Conservation (phyloP, 345 rosid genomes). For the Lepidium didymum region DNA sequence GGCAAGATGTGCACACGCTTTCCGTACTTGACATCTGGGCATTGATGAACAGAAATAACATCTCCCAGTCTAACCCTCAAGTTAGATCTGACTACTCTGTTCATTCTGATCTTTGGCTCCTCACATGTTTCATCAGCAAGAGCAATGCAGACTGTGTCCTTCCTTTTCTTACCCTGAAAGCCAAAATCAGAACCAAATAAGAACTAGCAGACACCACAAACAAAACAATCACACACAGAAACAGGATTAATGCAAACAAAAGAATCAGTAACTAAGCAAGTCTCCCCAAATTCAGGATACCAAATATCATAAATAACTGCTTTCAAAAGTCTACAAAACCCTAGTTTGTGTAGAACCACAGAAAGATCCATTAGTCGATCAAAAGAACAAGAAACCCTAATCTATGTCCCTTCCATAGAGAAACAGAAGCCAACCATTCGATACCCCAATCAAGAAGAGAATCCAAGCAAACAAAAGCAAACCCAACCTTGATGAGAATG, state of each 20-base stretch:
- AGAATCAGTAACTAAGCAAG: not conserved
- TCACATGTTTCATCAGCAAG: constrained; percentile 85
- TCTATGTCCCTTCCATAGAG: not conserved
- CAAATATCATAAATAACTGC: not conserved
- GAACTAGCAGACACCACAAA: not conserved
- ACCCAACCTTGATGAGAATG: constrained; percentile 72
- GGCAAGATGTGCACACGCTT: constrained; percentile 94
- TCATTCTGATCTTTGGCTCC: constrained; percentile 90
- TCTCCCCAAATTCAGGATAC: not conserved
- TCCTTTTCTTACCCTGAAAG: constrained; percentile 80
- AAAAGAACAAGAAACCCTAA: not conserved
- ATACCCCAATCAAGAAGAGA: not conserved
- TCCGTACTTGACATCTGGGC: constrained; percentile 90
- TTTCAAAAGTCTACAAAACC: constrained; percentile 4
- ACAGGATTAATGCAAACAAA: not conserved
- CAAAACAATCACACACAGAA: not conserved
- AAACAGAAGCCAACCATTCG: not conserved
- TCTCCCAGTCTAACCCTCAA: constrained; percentile 91
- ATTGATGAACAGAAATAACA: constrained; percentile 86
- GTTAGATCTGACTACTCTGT: constrained; percentile 86
- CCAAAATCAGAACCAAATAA: not conserved
- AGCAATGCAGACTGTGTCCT: constrained; percentile 81
- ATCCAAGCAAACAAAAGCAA: not conserved
- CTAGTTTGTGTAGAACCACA: not conserved
- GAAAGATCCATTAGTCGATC: not conserved